A percentile compares a stretch with the other conserved stretches of the same genome.
These are phyloP conservation scores for Athelia psychrophila DNA, from an alignment of 1,284 basidiomycete genomes.

Conservation along the genomic window DNA sequence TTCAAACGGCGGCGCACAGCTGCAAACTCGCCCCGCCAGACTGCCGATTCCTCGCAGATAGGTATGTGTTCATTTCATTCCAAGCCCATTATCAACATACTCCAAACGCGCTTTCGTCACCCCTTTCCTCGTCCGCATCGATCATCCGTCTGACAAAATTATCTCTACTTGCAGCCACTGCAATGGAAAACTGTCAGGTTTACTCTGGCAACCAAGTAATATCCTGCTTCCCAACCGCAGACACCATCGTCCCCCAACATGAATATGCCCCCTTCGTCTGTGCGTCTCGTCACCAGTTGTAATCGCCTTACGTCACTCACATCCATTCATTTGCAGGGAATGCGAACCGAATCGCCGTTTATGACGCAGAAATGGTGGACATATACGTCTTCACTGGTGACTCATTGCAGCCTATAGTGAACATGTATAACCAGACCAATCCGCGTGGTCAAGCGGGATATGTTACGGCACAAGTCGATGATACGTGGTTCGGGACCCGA, in stretches of 20 bases:
- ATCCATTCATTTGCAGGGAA: conserved; percentile 40
- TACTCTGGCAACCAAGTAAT: conserved; percentile 59
- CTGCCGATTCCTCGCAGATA: neutral
- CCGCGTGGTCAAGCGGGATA: conserved; percentile 53
- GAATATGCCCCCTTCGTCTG: conserved; percentile 74
- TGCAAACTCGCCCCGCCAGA: neutral
- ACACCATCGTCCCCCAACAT: conserved; percentile 58
- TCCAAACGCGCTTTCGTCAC: neutral
- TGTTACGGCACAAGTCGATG: conserved; percentile 57
- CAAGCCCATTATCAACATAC: neutral
- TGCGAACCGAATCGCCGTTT: conserved; percentile 38
- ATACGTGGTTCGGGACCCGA: conserved; percentile 66
- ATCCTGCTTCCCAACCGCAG: conserved; percentile 65
- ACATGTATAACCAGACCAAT: conserved; percentile 39
- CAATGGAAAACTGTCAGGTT: neutral
- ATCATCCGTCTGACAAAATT: too few species aligned
- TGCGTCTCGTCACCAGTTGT: conserved; percentile 35
- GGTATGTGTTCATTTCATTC: neutral
- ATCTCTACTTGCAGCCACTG: neutral
- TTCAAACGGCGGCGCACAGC: neutral
- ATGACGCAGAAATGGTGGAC: conserved; percentile 52
- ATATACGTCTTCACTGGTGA: conserved; percentile 72
- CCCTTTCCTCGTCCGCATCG: neutral
- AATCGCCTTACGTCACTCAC: neutral
- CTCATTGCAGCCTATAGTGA: conserved; percentile 45